Base-by-base conservation (phyloP, 495 filamentous ascomycete genomes). In the Penicillium subrubescens region DNA sequence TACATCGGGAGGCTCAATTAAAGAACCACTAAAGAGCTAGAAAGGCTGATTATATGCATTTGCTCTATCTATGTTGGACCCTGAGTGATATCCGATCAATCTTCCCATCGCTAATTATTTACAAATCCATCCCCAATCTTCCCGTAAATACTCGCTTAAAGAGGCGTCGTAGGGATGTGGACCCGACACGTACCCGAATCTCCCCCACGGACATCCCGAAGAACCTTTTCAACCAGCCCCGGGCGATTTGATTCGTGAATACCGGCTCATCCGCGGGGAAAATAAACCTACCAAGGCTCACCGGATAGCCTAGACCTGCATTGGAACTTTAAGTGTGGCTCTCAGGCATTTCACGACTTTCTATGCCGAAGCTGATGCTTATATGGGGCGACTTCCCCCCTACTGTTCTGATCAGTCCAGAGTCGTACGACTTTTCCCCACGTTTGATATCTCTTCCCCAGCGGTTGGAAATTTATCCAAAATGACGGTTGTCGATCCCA, bases 131-230 rank as follows among this genome's bases (percentile, higher is more conserved):
- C 8, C 5, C 21, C 8, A 21, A 21, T 25, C 8, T 10, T 2
- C 2, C 39, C 2, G 14, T 44, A 21, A 27, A 31, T 19, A 34
- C 39, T 57, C 56, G 27, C 31, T 29, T 63, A 41, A 58, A 59
- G 59, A 50, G 35, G 57, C 15, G 43, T 41, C 27, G 17, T 5
- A 50, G 41, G 43, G 53, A 72, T 60, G 67, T 70, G 72, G 69
- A 67, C 69, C 72, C 72, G 69, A 74, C 25, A 14, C 52, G 63
- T 51, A 63, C 21, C 65, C 65, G 60, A 66, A 44, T 33, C 27
- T 43, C 62, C 57, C 62, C 60, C 61, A 66, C 67, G 67, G 61
- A 46, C 34, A 57, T 53, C 43, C 72, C 65, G 69, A 64, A 37
- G 44, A 11, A 46, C 50, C 35, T 56, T 57, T 60, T 57, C 60